Evolutionary conservation across 2,329 filamentous ascomycete genomes (phyloP).

Genomic region (Ilyonectria robusta): DNA sequence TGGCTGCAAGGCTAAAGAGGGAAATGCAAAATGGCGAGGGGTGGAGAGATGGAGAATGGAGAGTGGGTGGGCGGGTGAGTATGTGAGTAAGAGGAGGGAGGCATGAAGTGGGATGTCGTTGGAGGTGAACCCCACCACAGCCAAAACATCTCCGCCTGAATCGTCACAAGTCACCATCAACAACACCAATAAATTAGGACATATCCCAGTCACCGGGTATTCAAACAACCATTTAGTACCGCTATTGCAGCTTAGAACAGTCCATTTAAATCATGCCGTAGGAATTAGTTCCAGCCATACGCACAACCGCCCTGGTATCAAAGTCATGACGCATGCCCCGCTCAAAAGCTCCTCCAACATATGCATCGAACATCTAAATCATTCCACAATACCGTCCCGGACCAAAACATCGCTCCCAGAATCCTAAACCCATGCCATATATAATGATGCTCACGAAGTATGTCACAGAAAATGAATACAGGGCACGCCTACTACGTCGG

Average conservation of each 20-base stretch:
- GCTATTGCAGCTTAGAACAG: background rate
- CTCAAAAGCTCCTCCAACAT: slow-evolving; percentile 9
- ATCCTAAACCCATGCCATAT: background rate
- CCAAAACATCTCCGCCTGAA: slow-evolving; percentile 4
- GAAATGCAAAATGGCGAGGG: background rate
- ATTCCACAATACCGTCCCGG: background rate
- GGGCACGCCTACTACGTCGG: slow-evolving; percentile 34
- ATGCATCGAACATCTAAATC: slow-evolving; percentile 9
- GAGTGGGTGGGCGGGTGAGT: background rate
- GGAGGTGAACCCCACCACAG: slow-evolving; percentile 41
- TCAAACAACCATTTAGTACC: background rate
- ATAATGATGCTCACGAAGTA: background rate
- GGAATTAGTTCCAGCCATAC: slow-evolving; percentile 18
- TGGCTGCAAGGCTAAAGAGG: slow-evolving; percentile 33
- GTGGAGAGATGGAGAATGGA: slow-evolving; percentile 8
- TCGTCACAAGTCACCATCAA: slow-evolving; percentile 7
- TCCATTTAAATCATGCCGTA: background rate
- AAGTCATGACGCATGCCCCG: slow-evolving; percentile 17
- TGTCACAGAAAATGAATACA: slow-evolving; percentile 2
- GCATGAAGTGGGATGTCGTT: slow-evolving; percentile 33
- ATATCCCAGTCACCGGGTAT: background rate
- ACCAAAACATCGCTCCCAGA: slow-evolving; percentile 6
- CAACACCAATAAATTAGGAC: no score
- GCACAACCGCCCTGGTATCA: slow-evolving; percentile 24
- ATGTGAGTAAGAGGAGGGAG: slow-evolving; percentile 21